These are phyloP conservation scores for Penicillium janthinellum DNA, from an alignment of 2,329 filamentous ascomycete species.

Conservation along the genomic window DNA sequence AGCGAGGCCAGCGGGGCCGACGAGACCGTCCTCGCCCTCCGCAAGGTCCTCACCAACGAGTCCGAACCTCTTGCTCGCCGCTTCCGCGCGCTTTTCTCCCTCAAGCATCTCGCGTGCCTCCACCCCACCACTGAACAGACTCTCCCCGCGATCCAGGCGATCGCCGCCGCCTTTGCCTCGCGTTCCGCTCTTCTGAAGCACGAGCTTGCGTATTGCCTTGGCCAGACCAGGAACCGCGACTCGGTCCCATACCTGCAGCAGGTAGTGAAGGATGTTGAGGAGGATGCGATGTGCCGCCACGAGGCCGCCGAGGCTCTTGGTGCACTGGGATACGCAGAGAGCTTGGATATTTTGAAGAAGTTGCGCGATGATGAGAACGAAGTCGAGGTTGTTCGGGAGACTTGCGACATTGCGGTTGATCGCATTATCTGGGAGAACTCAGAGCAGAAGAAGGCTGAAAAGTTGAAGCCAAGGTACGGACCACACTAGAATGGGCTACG, in stretches of 20 bases:
- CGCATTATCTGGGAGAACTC: constrained; percentile 92
- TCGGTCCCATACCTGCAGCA: constrained; percentile 71
- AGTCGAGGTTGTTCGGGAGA: constrained; percentile 82
- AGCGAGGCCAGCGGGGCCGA: constrained; percentile 32
- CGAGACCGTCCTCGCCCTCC: constrained; percentile 49
- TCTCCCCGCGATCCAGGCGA: constrained; percentile 71
- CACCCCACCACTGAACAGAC: constrained; percentile 59
- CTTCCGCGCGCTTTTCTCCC: constrained; percentile 94
- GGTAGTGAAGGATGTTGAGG: constrained; percentile 74
- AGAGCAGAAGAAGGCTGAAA: constrained; percentile 69
- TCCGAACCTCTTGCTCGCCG: constrained; percentile 78
- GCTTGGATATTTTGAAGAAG: constrained; percentile 71
- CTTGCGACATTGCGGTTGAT: constrained; percentile 94
- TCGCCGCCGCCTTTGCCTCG: constrained; percentile 82
- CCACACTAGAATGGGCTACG: not conserved
- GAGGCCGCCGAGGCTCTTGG: constrained; percentile 95
- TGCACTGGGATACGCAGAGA: constrained; percentile 74
- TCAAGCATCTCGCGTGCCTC: constrained; percentile 85
- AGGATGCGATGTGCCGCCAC: constrained; percentile 94
- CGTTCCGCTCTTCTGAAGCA: constrained; percentile 92
- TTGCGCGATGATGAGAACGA: constrained; percentile 76
- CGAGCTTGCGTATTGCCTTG: constrained; percentile 94
- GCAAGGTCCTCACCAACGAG: constrained; percentile 78
- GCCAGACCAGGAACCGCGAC: constrained; percentile 78
- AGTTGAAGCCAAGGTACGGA: constrained; percentile 74